Evolutionary conservation across 2,329 filamentous ascomycete species (phyloP).

Genomic region (Colletotrichum graminicola): DNA sequence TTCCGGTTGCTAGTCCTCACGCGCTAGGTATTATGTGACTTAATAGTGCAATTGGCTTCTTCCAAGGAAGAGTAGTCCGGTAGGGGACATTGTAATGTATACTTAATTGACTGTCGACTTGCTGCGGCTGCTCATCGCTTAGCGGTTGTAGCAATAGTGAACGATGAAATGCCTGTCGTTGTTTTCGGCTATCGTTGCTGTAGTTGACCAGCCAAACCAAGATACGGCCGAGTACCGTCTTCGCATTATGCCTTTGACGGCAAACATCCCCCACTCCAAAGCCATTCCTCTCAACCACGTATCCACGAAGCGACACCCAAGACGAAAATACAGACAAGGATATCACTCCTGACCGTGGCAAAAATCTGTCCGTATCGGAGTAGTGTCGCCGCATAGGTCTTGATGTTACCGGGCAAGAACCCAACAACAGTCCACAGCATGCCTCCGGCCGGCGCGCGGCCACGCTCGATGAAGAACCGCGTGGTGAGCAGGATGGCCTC

Average conservation of each 20-base stretch:
- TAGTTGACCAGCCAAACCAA: not conserved
- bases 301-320: constrained; percentile 70
- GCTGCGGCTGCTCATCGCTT: not conserved
- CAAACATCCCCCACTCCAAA: not conserved
- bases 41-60: not conserved
- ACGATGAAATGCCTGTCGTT: not conserved
- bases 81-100: not conserved
- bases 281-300: constrained; percentile 44
- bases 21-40: not conserved
- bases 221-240: not conserved
- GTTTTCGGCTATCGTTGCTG: not conserved
- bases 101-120: not conserved
- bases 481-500: constrained; percentile 80
- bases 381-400: constrained; percentile 70
- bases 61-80: not conserved
- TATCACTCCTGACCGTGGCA: constrained; percentile 77
- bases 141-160: not conserved
- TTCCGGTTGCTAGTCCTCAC: not conserved
- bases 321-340: constrained; percentile 83
- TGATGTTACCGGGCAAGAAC: constrained; percentile 75
- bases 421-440: constrained; percentile 73
- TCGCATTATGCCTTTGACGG: not conserved
- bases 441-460: constrained; percentile 67
- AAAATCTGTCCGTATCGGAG: constrained; percentile 79
- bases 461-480: constrained; percentile 77